Conservation (phyloP, 1,284 basidiomycete species). For the Gastroboletus turbinatus region DNA sequence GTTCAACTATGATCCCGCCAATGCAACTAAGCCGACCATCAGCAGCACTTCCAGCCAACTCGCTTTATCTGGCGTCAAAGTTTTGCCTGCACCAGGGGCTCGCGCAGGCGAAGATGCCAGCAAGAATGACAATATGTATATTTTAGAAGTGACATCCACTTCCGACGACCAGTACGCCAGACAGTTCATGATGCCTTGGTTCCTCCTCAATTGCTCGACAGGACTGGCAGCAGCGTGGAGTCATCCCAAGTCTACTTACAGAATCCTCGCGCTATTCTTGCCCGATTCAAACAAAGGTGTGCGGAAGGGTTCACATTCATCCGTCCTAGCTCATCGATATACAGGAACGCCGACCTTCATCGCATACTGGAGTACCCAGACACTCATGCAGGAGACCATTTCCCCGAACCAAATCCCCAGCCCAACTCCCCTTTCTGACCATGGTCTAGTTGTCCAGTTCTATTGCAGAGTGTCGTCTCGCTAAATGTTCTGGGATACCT, state of each 20-base stretch:
- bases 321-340: constrained; percentile 10
- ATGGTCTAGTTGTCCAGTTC: background rate
- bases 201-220: constrained; percentile 6
- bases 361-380: constrained; percentile 53
- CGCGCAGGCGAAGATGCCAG: constrained; percentile 43
- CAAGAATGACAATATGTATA: constrained; percentile 69
- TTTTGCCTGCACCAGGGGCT: constrained; percentile 71
- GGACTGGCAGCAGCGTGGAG: constrained; percentile 26
- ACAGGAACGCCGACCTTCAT: constrained; percentile 59
- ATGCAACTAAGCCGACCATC: constrained; percentile 40
- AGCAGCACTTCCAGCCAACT: constrained; percentile 63
- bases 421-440: constrained; percentile 6
- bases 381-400: constrained; percentile 1
- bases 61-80: constrained; percentile 57
- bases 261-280: constrained; percentile 48
- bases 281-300: constrained; percentile 67
- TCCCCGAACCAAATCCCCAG: constrained; percentile 10
- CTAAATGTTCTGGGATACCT: background rate
- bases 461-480: constrained; percentile 4
- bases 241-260: constrained; percentile 44
- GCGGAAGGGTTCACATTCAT: constrained; percentile 1
- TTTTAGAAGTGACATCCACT: constrained; percentile 59
- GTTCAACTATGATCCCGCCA: constrained; percentile 56
- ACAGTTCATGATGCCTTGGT: background rate
- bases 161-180: constrained; percentile 45